A percentile compares a stretch with the other conserved stretches of the same genome.
These are phyloP conservation scores for Backusella macrospora DNA, from an alignment of 192 early-diverging fungal genomes.

Conservation along the genomic window DNA sequence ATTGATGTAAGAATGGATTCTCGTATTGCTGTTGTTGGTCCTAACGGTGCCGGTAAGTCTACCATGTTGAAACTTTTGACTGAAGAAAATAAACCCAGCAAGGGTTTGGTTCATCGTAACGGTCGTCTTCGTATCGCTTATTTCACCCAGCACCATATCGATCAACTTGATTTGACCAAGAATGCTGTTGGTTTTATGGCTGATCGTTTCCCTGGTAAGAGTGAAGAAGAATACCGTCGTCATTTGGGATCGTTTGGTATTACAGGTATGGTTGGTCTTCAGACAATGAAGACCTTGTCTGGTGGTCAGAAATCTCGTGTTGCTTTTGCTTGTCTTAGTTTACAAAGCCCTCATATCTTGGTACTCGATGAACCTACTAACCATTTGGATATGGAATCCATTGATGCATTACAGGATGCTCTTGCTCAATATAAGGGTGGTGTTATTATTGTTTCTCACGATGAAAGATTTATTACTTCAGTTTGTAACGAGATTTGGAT, in stretches of 20 bases:
- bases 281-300: conserved; percentile 91
- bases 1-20: conserved; percentile 97
- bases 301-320: conserved; percentile 98
- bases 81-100: conserved; percentile 76
- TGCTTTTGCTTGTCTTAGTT: conserved; percentile 94
- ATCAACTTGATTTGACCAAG: conserved; percentile 88
- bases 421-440: conserved; percentile 90
- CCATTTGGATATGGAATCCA: conserved; percentile 89
- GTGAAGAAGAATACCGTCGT: conserved; percentile 95
- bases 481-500: conserved; percentile 94
- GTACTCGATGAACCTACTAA: conserved; percentile 96
- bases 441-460: conserved; percentile 96
- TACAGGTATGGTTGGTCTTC: conserved; percentile 94
- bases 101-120: conserved; percentile 86
- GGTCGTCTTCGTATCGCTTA: conserved; percentile 91
- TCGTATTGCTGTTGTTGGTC: conserved; percentile 97
- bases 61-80: conserved; percentile 94
- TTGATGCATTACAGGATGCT: conserved; percentile 90
- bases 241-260: conserved; percentile 95
- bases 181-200: conserved; percentile 89
- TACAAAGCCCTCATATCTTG: conserved; percentile 89
- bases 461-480: conserved; percentile 91
- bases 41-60: conserved; percentile 98
- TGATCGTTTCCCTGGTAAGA: conserved; percentile 85
- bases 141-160: conserved; percentile 98